Evolutionary conservation across 83 land plant species (phyloP), one percentile per base, ranked within the genome.

Genomic region (Picea abies): DNA sequence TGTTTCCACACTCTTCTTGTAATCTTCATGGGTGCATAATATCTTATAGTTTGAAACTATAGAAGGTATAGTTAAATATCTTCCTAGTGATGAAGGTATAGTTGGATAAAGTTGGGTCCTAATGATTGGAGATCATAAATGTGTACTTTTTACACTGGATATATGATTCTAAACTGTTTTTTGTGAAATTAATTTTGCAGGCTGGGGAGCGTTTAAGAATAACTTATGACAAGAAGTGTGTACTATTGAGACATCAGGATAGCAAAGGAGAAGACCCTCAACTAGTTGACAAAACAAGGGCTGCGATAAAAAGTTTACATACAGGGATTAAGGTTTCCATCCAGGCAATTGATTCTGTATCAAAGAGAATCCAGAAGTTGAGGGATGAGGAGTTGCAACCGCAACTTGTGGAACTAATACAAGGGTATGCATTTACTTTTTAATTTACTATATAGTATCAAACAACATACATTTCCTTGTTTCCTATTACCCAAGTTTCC

Each of bases 321-420:
- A 92, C 96, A 9, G 84, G 91, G 79, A 90, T 96, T 81, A 90
- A 89, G 82, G 95, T 96, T 72, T 91, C 98, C 63, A 86, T 96
- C 16, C 93, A 95, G 39, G 83, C 91, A n/a, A 89, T 93, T 75
- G 94, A 93, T 75, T 84, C 95, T 63, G 80, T 93, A 32, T 89
- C 94, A n/a, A 90, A 80, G 82, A 87, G 90, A 60, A 92, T 96
- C 35, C 91, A 90, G 62, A 85, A 89, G 19, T 62, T 96, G 66
- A 85, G 96, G 73, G 94, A 92, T 79, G 93, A 93, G 69, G 98
- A 96, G 47, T 86, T 96, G 68, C 88, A 95, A 63, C 96, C 96
- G 66, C 99, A 96, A 83, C 91, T 96, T 60, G 39, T 90, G 71
- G 98, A 96, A 76, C 80, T 96, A 75, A 81, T 95, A n/a, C 90